Percentiles rank a stretch among this genome's conserved stretches.
These are phyloP conservation scores for Candida sanyaensis DNA, from an alignment of 1,139 yeast species.

Conservation along the genomic window DNA sequence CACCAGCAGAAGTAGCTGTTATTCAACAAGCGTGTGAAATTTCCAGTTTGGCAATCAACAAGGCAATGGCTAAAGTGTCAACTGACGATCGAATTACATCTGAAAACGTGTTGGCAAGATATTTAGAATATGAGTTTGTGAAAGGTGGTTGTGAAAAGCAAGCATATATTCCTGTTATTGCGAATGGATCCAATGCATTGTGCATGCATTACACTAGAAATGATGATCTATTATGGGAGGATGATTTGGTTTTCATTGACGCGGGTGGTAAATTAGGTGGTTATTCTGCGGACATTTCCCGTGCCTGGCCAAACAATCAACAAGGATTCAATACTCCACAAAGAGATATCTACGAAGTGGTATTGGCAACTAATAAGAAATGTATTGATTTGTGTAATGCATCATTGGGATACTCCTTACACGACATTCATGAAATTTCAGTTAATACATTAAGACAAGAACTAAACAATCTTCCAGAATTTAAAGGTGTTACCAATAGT, in stretches of 20 bases:
- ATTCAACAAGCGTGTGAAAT: conserved; percentile 84
- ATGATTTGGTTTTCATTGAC: conserved; percentile 88
- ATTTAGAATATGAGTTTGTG: conserved; percentile 77
- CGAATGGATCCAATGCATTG: conserved; percentile 84
- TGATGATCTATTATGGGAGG: conserved; percentile 71
- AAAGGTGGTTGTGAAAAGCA: conserved; percentile 86
- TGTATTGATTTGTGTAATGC: conserved; percentile 73
- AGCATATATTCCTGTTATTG: conserved; percentile 96
- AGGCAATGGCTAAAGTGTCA: conserved; percentile 68
- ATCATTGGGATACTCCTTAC: conserved; percentile 53
- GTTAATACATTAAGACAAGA: conserved; percentile 61
- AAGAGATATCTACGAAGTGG: conserved; percentile 84
- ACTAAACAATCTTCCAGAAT: conserved; percentile 68
- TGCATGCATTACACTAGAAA: conserved; percentile 91
- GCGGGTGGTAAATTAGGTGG: conserved; percentile 96
- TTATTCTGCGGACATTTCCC: conserved; percentile 91
- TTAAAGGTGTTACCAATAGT: conserved; percentile 45
- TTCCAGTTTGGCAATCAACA: conserved; percentile 80
- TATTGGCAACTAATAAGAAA: conserved; percentile 75
- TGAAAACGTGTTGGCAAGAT: conserved; percentile 82
- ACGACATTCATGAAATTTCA: conserved; percentile 76
- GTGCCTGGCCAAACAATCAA: conserved; percentile 89
- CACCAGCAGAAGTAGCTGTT: conserved; percentile 70
- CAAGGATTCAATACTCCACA: conserved; percentile 76
- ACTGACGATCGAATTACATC: conserved; percentile 49